Base-by-base conservation (phyloP, 139 green algal species). In the Picochlorum sp. region DNA sequence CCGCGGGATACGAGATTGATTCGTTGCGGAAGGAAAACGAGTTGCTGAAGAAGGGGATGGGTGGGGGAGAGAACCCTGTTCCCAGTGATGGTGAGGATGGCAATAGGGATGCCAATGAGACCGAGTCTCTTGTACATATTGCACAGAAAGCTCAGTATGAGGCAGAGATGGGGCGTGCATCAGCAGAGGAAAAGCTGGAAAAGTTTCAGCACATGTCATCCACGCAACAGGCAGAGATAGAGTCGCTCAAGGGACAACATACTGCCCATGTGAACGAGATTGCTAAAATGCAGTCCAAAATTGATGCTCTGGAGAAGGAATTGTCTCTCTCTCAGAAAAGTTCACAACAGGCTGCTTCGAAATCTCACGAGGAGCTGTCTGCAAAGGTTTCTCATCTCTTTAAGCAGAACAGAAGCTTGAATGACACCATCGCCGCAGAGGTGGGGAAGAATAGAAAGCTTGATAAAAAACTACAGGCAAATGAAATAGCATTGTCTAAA, bases 1-100 rank as follows among this genome's bases (percentile, higher is more conserved):
- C 30, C 18, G n/a, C 26, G 9, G 44, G 64, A 30, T 20, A 61
- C 0, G 69, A 75, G 44, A 26, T 71, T 6, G 69, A 75, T 18
- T 46, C 32, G 5, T 54, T 71, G 26, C 60, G 41, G 18, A 64
- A 71, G 37, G n/a, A 58, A 23, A 26, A 65, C 13, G 49, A 20
- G 6, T 20, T 20, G 47, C 47, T 54, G 16, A 54, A 54, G 47
- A 21, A 20, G 15, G 47, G 47, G 8, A 54, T 54, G 47, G 47
- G 47, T 3, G 47, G 47, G 11, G 47, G 6, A 23, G 18, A 54
- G n/a, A 9, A 11, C 34, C 8, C 6, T 20, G 47, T 9, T 21
- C n/a, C 47, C 11, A 18, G n/a, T 26, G 47, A 21, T 54, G 47
- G n/a, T 10, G 47, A 54, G 47, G n/a, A 26, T 54, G 47, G 18